phyloP scores from a whole-genome alignment of 768 basidiomycete genomes.

The Trichaptum fuscoviolaceum region DNA sequence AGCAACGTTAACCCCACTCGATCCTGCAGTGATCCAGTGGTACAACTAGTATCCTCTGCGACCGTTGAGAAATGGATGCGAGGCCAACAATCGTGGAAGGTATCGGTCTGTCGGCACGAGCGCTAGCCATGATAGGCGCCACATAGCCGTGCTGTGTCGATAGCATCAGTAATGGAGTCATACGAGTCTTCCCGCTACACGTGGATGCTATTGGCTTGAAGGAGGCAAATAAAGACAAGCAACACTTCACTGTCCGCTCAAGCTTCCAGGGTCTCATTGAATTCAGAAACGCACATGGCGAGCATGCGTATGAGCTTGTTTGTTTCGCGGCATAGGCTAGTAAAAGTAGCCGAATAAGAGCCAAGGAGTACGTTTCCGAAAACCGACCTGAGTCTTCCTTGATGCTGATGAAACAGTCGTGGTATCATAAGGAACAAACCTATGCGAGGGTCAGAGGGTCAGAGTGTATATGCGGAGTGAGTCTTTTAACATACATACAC shows the following conservation, averaged over 20 bases:
- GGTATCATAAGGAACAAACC: neutral
- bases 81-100: neutral
- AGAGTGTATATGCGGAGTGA: neutral
- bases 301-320: too few species aligned
- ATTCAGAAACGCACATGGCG: too few species aligned
- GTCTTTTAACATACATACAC: neutral
- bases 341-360: neutral
- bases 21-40: neutral
- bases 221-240: neutral
- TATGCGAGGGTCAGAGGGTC: neutral
- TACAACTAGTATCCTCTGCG: neutral
- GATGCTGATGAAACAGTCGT: neutral
- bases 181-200: neutral
- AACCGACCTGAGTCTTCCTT: neutral
- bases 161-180: neutral
- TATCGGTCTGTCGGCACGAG: neutral
- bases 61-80: neutral
- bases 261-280: too few species aligned
- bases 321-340: too few species aligned
- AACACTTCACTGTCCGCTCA: too few species aligned
- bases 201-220: neutral
- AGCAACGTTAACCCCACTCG: neutral
- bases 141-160: neutral
- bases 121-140: neutral
- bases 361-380: neutral